Evolutionary conservation across 1,139 yeast genomes (phyloP), one percentile per base, ranked within the genome.

Genomic region (Geotrichum cucujoidarum): DNA sequence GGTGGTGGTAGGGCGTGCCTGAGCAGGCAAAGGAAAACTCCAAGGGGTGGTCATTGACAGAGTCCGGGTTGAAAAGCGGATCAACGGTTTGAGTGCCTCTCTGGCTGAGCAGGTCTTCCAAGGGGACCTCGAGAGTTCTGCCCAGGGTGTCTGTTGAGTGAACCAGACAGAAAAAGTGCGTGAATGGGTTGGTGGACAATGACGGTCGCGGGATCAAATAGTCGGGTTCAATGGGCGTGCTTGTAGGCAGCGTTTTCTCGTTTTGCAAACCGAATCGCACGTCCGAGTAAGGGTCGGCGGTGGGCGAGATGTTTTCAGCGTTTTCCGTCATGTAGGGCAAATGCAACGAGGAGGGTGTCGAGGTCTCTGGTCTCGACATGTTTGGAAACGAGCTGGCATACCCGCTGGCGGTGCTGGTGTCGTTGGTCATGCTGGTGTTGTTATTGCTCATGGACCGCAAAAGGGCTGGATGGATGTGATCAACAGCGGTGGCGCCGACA

Each of bases 121-220:
- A n/a, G 8, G 29, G 7, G 32, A 33, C 30, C 21, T 42, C 30
- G 17, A 48, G 29, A 13, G 45, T 45, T n/a, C 41, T 37, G n/a
- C 51, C 51, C 5, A 48, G 32, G 18, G 49, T 39, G 1, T 48
- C 40, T 2, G 51, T 36, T 1, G 51, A 41, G 33, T 48, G 51
- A 8, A 43, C 31, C 8, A 10, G 27, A 24, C 8, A 6, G 27
- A 24, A 24, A 6, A 6, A 6, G 10, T 24, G 27, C 8, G 6
- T 6, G 10, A 24, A 24, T n/a, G n/a, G n/a, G 8, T 10, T 6
- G 6, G 10, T 10, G 6, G 8, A 6, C 27, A 6, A 7, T 29
- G 43, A 16, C n/a, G 27, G 32, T 29, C 43, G 29, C 8, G 43
- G 43, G 3, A 39, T 21, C 2, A 39, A 13, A 35, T 39, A 39